Evolutionary conservation across 306 rosid genomes (phyloP).

Genomic region (Cicer bijugum): DNA sequence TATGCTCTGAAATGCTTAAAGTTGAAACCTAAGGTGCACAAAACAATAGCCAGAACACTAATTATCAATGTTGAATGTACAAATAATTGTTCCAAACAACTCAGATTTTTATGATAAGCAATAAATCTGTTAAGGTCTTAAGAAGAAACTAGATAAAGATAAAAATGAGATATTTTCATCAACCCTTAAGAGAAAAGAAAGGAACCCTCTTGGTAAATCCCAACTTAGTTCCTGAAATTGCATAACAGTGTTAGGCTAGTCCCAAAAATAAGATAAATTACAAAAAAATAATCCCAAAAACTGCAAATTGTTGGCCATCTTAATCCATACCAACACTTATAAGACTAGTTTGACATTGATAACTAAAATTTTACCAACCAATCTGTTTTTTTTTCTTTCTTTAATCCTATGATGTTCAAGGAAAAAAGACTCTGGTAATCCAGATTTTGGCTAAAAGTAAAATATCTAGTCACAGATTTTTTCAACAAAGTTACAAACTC

Average conservation of each 20-base stretch:
- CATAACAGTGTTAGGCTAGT: neutral
- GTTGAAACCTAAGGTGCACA: neutral
- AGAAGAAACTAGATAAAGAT: neutral
- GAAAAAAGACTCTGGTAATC: too few relatives aligned
- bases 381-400: neutral
- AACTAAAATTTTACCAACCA: too few relatives aligned
- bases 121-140: neutral
- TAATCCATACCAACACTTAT: conserved; percentile 5
- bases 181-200: neutral
- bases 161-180: conserved; percentile 7
- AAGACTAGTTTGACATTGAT: neutral
- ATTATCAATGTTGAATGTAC: neutral
- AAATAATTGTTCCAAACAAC: conserved; percentile 1
- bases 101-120: conserved; percentile 1
- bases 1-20: neutral
- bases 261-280: conserved; percentile 11
- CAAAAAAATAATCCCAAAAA: neutral
- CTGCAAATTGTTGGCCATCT: neutral
- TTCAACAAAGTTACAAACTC: too few relatives aligned
- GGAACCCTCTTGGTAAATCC: neutral
- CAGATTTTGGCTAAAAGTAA: too few relatives aligned
- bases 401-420: too few relatives aligned
- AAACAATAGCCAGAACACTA: conserved; percentile 1
- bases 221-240: neutral
- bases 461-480: too few relatives aligned